Percentiles rank a stretch among this genome's conserved stretches.
These are phyloP conservation scores for Ogataea glucozyma DNA, from an alignment of 805 yeast genomes.

Conservation along the genomic window DNA sequence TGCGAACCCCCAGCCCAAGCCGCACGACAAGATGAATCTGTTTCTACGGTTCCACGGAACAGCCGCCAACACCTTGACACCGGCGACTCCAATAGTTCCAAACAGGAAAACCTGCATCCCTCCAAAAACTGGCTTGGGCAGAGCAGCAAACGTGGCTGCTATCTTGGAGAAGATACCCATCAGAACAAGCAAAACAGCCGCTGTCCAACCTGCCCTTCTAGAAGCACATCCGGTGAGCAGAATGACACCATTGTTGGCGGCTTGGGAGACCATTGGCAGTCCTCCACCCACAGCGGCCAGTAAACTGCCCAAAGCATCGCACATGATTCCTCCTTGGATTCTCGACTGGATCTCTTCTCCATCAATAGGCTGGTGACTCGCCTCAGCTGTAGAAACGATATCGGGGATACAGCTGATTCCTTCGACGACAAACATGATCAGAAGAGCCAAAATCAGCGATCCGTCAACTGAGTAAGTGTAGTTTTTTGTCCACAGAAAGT, in stretches of 20 bases:
- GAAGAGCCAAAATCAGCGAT: conserved; percentile 71
- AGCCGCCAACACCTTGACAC: conserved; percentile 35
- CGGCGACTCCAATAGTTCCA: conserved; percentile 38
- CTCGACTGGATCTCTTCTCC: conserved; percentile 75
- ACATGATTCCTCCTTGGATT: conserved; percentile 80
- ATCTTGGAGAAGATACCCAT: conserved; percentile 81
- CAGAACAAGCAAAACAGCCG: conserved; percentile 64
- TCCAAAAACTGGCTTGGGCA: conserved; percentile 69
- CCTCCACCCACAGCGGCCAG: conserved; percentile 70
- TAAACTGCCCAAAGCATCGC: conserved; percentile 73
- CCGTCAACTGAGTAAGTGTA: conserved; percentile 70
- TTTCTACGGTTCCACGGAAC: conserved; percentile 41
- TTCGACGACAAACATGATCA: conserved; percentile 69
- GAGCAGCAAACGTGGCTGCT: conserved; percentile 72
- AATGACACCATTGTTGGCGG: conserved; percentile 87
- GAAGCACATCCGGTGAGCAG: conserved; percentile 82
- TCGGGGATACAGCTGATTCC: conserved; percentile 87
- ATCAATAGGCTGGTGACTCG: conserved; percentile 70
- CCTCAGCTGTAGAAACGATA: conserved; percentile 85
- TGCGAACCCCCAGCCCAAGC: conserved; percentile 45
- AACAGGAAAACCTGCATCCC: conserved; percentile 59
- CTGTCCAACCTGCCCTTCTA: conserved; percentile 44
- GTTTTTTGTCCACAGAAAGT: conserved; percentile 79
- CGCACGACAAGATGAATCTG: conserved; percentile 45
- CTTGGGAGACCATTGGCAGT: conserved; percentile 79